Percentiles rank a stretch among this genome's conserved stretches.
Evolutionary conservation across 768 basidiomycete species (phyloP).

Genomic region (Amanita polypyramis): DNA sequence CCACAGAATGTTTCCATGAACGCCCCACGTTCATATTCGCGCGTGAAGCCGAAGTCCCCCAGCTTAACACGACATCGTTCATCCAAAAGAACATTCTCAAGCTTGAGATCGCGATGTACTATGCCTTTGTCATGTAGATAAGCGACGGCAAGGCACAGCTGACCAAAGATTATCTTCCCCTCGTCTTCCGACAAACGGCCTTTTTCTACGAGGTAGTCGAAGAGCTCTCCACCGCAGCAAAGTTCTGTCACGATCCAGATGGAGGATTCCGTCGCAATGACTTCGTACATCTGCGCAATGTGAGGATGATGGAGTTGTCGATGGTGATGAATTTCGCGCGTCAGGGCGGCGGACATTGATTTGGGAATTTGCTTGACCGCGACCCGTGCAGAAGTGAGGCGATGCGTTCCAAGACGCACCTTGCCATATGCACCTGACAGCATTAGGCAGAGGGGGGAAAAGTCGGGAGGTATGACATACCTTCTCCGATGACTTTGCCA

Average conservation of each 20-base stretch:
- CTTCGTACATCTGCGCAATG: conserved; percentile 93
- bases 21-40: conserved; percentile 72
- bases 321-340: conserved; percentile 97
- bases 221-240: conserved; percentile 93
- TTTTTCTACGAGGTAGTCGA: conserved; percentile 96
- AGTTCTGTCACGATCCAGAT: conserved; percentile 99
- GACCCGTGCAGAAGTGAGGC: conserved; percentile 82
- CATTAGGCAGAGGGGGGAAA: neutral
- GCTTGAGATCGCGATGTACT: conserved; percentile 93
- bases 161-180: conserved; percentile 85
- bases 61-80: conserved; percentile 87
- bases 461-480: conserved; percentile 26
- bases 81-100: conserved; percentile 90
- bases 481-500: conserved; percentile 92
- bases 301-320: conserved; percentile 93
- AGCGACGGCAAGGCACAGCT: conserved; percentile 86
- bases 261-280: conserved; percentile 89
- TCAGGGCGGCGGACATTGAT: conserved; percentile 80
- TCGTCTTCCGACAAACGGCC: conserved; percentile 81
- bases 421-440: conserved; percentile 85
- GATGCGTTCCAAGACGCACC: conserved; percentile 89
- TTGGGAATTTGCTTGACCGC: conserved; percentile 99
- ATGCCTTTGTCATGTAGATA: conserved; percentile 90
- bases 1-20: conserved; percentile 93
- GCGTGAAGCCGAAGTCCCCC: conserved; percentile 91